Evolutionary conservation across 1,284 basidiomycete genomes (phyloP), one percentile per base, ranked within the genome.

Genomic region (Takashimella tepidaria): DNA sequence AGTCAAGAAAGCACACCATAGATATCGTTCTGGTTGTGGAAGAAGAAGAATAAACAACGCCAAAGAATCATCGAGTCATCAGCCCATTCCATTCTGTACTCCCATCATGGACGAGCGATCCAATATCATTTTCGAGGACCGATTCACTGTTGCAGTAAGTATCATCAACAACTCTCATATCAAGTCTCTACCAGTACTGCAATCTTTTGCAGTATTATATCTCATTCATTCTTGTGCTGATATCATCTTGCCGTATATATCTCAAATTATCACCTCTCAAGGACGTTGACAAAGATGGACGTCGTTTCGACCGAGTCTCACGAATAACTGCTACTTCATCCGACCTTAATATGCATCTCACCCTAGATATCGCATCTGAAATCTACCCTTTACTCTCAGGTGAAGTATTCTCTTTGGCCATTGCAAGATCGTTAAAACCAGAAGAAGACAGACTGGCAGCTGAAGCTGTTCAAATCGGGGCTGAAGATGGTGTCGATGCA

Each of bases 351-450:
- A 93, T 96, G 89, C 82, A 86, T 61, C 78, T 96, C 61, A 89
- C 88, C 23, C 80, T 96, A 53, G 92, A 96, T 76, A 91, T 91
- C 76, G 93, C 95, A 68, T 80, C 85, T 67, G 91, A 95, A 72
- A 80, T 98, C 11, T 89, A 90, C 69, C 83, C 86, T 41, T 77
- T 97, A 45, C 64, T 81, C 57, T 68, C 77, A 22, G 84, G 81
- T 27, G 85, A 95, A 60, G 85, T 79, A 51, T 86, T 98, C 70
- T 85, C 91, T 1, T 79, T 98, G 55, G 89, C 89, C 12, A 81
- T 98, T 22, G 89, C 91, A 0, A 85, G 88, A 16, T 89, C 88
- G 2, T 79, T 98, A 4, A 59, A 69, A 26, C 81, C 84, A 44
- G 84, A 86, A 45, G 84, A 84, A 22, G 78, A 80, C 23, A 8